These are phyloP conservation scores for Neurospora sp. DNA, from an alignment of 495 filamentous ascomycete genomes.

Conservation along the genomic window DNA sequence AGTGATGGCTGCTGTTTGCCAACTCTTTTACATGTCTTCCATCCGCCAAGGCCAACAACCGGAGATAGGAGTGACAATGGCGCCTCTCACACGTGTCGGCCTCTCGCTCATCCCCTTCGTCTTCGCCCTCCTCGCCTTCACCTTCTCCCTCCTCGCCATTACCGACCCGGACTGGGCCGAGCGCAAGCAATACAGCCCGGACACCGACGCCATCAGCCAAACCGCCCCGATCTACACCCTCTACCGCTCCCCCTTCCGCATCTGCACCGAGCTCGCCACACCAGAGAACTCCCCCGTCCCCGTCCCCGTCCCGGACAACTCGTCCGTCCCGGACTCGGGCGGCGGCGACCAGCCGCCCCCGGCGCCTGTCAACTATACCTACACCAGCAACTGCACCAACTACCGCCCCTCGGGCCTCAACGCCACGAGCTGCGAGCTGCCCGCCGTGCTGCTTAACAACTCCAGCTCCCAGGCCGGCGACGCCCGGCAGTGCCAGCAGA, in stretches of 20 bases:
- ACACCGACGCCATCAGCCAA: neutral
- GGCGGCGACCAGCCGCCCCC: neutral
- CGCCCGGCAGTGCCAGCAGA: slow-evolving; percentile 1
- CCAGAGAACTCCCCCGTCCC: neutral
- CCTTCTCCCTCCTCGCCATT: neutral
- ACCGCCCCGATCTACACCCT: neutral
- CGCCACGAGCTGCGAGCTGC: neutral
- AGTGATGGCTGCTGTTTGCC: too few relatives aligned
- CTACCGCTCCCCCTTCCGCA: neutral
- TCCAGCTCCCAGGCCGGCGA: neutral
- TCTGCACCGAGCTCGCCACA: neutral
- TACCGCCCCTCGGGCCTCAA: neutral
- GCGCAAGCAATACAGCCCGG: neutral
- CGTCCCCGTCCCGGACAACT: too few relatives aligned
- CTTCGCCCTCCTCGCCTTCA: neutral
- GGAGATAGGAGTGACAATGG: neutral
- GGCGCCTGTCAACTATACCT: neutral
- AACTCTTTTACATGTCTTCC: too few relatives aligned
- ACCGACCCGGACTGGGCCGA: neutral
- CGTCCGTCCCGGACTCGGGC: too few relatives aligned
- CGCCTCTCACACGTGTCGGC: neutral
- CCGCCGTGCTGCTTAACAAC: neutral
- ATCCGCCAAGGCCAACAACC: too few relatives aligned
- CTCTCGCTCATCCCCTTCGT: neutral
- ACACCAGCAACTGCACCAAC: neutral